Conservation (phyloP, 164 flowering plant species). For the Cinnamomum micranthum region DNA sequence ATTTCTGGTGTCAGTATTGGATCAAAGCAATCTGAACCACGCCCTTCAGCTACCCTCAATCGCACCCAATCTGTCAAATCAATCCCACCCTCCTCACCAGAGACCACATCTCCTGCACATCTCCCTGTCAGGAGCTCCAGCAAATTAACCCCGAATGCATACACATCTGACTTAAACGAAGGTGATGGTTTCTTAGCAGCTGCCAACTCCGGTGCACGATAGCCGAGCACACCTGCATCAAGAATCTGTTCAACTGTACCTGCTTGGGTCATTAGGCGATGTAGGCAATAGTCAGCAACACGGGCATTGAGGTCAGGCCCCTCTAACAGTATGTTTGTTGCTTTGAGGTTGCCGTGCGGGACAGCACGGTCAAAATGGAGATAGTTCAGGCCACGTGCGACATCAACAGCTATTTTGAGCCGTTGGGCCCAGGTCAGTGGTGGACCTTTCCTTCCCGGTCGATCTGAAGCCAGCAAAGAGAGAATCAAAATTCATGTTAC, state of each 20-base stretch:
- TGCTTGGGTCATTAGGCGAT: slow-evolving; percentile 93
- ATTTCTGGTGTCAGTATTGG: slow-evolving; percentile 38
- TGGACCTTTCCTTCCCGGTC: slow-evolving; percentile 83
- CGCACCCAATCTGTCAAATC: slow-evolving; percentile 89
- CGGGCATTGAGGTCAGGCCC: slow-evolving; percentile 91
- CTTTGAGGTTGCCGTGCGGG: slow-evolving; percentile 96
- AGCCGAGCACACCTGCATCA: slow-evolving; percentile 90
- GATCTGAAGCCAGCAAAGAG: slow-evolving; percentile 44
- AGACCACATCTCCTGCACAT: slow-evolving; percentile 86
- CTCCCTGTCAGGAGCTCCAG: slow-evolving; percentile 82
- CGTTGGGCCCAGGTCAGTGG: slow-evolving; percentile 68
- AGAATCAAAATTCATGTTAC: not conserved
- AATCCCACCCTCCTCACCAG: slow-evolving; percentile 74
- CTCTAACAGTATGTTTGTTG: slow-evolving; percentile 76
- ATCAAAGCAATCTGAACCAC: slow-evolving; percentile 73
- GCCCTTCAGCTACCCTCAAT: slow-evolving; percentile 72
- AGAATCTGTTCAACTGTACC: slow-evolving; percentile 90
- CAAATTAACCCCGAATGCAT: slow-evolving; percentile 88
- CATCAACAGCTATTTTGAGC: slow-evolving; percentile 88
- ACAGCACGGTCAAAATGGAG: slow-evolving; percentile 96
- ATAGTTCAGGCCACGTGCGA: slow-evolving; percentile 96
- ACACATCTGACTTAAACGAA: slow-evolving; percentile 94
- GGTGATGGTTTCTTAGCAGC: slow-evolving; percentile 82
- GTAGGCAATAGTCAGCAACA: slow-evolving; percentile 96
- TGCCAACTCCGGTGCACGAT: slow-evolving; percentile 91